phyloP scores from a whole-genome alignment of 192 early-diverging fungal genomes.

The Mortierella alpina region DNA sequence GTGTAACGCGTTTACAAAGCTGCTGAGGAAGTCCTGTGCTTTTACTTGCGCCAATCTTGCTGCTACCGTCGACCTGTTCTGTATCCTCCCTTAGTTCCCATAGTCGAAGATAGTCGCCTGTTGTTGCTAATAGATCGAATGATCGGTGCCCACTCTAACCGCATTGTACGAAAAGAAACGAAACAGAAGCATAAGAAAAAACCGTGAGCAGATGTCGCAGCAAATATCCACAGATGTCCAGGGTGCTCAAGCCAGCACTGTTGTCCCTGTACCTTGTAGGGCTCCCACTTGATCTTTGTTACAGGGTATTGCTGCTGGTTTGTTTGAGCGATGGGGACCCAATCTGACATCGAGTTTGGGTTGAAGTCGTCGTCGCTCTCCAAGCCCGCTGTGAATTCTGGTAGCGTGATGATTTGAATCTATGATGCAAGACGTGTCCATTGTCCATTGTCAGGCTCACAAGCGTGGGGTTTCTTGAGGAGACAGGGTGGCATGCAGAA shows the following conservation, averaged over 20 bases:
- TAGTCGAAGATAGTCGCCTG: conserved; percentile 88
- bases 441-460: conserved; percentile 21
- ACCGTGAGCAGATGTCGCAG: background rate
- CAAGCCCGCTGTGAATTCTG: conserved; percentile 57
- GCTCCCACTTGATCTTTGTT: conserved; percentile 92
- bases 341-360: conserved; percentile 65
- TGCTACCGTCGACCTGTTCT: conserved; percentile 30
- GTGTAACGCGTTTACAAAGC: conserved; percentile 59
- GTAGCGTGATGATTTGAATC: conserved; percentile 73
- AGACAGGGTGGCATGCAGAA: background rate
- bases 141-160: conserved; percentile 42
- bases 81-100: conserved; percentile 84
- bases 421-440: conserved; percentile 17
- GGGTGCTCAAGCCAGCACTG: conserved; percentile 2
- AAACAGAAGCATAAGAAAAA: background rate
- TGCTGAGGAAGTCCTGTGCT: conserved; percentile 43
- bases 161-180: background rate
- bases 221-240: background rate
- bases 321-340: conserved; percentile 78
- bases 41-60: conserved; percentile 55
- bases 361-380: conserved; percentile 43
- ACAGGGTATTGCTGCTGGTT: conserved; percentile 87
- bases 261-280: conserved; percentile 63
- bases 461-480: background rate
- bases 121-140: conserved; percentile 87